Evolutionary conservation across 2,329 filamentous ascomycete species (phyloP).

Genomic region (Colletotrichum sp.): DNA sequence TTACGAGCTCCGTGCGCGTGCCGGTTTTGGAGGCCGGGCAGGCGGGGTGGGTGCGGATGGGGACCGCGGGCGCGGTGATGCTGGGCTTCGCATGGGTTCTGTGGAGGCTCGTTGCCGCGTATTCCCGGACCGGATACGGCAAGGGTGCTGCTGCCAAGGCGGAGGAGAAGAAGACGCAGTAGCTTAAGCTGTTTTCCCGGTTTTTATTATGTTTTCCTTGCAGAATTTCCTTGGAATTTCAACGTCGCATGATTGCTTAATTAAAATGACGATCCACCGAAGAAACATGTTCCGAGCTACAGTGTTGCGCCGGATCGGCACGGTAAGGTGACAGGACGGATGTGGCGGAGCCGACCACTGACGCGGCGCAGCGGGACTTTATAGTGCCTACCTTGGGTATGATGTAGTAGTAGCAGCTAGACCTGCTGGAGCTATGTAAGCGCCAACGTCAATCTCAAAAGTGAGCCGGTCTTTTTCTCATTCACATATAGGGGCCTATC

Average conservation of each 20-base stretch:
- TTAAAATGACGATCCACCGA: not conserved
- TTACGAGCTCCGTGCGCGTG: slow-evolving; percentile 64
- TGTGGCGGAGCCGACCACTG: not conserved
- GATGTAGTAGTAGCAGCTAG: not conserved
- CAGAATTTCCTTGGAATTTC: not conserved
- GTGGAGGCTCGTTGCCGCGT: slow-evolving; percentile 58
- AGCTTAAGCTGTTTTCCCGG: not conserved
- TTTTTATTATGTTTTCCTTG: not conserved
- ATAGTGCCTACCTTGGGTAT: not conserved
- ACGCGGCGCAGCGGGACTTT: not conserved
- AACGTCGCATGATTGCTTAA: not conserved
- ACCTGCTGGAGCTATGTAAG: not conserved
- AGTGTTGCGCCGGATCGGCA: not conserved
- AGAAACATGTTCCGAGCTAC: not conserved
- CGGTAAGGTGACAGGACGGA: not conserved
- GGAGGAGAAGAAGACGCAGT: slow-evolving; percentile 18
- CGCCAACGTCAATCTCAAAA: not conserved
- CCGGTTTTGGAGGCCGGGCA: slow-evolving; percentile 68
- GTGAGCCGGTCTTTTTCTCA: not conserved
- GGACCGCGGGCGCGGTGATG: slow-evolving; percentile 64
- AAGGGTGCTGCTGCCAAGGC: not conserved
- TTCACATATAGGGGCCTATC: not conserved
- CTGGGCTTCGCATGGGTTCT: slow-evolving; percentile 75
- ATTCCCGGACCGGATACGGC: slow-evolving; percentile 37
- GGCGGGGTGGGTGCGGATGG: slow-evolving; percentile 51